A percentile compares a stretch with the other conserved stretches of the same genome.
Evolutionary conservation across 1,139 yeast species (phyloP).

Genomic region (Arxiozyma heterogenica): DNA sequence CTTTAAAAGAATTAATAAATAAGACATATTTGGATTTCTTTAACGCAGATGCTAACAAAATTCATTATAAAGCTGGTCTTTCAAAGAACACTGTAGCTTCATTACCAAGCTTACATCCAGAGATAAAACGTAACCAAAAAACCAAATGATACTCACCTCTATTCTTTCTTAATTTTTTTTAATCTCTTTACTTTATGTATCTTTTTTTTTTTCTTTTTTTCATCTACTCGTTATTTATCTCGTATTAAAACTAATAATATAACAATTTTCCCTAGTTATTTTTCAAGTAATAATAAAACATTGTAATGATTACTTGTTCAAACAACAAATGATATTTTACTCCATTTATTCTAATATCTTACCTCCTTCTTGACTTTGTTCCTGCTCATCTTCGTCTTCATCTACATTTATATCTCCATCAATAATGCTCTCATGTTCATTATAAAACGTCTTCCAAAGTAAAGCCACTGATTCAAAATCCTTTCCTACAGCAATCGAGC

Average conservation of each 20-base stretch:
- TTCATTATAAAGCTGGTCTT: slow-evolving; percentile 20
- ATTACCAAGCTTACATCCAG: slow-evolving; percentile 6
- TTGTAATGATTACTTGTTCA: neutral
- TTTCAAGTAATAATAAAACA: no score
- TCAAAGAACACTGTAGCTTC: slow-evolving; percentile 11
- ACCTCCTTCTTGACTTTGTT: neutral
- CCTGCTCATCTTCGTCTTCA: slow-evolving; percentile 6
- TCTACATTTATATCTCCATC: slow-evolving; percentile 5
- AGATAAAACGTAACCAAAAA: neutral
- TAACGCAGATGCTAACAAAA: slow-evolving; percentile 19
- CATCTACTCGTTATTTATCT: neutral
- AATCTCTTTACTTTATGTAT: no score
- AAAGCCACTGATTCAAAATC: slow-evolving; percentile 44
- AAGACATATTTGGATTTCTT: slow-evolving; percentile 19
- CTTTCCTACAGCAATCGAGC: slow-evolving; percentile 44
- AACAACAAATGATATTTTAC: neutral
- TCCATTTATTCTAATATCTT: neutral
- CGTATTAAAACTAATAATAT: slow-evolving; percentile 1
- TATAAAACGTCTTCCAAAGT: slow-evolving; percentile 44
- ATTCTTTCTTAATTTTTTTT: no score
- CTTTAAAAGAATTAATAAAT: slow-evolving; percentile 20
- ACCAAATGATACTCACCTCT: neutral
- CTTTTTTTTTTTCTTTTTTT: neutral
- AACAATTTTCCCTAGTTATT: neutral
- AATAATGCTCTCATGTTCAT: slow-evolving; percentile 28